Conservation (phyloP, 306 rosid species). For the Chamaecrista fasciculata region DNA sequence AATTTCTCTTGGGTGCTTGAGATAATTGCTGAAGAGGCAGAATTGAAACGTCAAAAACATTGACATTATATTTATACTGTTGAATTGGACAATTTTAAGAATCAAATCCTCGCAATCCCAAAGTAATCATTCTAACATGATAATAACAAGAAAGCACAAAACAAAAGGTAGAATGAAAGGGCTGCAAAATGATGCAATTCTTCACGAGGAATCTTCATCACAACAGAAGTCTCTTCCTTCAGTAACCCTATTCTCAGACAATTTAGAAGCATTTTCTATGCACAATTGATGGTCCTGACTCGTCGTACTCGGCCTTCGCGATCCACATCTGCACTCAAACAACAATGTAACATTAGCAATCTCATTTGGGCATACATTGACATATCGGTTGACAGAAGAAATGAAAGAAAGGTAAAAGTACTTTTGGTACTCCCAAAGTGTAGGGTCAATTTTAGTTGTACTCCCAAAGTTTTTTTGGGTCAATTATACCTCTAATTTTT, state of each 20-base stretch:
- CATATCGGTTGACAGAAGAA: background rate
- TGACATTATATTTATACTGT: conserved; percentile 13
- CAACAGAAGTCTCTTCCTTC: conserved; percentile 38
- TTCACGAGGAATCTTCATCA: conserved; percentile 30
- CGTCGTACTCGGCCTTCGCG: conserved; percentile 96
- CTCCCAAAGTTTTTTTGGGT: too few species aligned
- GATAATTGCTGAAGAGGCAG: conserved; percentile 10
- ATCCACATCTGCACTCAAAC: conserved; percentile 90
- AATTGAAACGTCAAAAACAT: conserved; percentile 31
- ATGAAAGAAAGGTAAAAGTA: too few species aligned
- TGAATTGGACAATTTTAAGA: conserved; percentile 37
- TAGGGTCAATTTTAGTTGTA: too few species aligned
- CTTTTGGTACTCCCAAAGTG: too few species aligned
- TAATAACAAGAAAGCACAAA: conserved; percentile 43
- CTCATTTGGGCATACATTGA: background rate
- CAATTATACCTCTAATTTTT: too few species aligned
- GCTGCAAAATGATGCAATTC: conserved; percentile 35
- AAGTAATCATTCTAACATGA: conserved; percentile 53
- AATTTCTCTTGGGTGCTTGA: too few species aligned
- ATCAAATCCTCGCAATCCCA: conserved; percentile 44
- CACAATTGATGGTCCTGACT: conserved; percentile 96
- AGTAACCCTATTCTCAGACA: conserved; percentile 39
- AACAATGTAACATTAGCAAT: background rate
- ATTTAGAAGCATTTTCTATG: conserved; percentile 95
- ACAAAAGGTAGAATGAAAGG: conserved; percentile 47